A percentile compares a stretch with the other conserved stretches of the same genome.
Conservation (phyloP, 1,139 yeast species). For the Pichia inconspicua region DNA sequence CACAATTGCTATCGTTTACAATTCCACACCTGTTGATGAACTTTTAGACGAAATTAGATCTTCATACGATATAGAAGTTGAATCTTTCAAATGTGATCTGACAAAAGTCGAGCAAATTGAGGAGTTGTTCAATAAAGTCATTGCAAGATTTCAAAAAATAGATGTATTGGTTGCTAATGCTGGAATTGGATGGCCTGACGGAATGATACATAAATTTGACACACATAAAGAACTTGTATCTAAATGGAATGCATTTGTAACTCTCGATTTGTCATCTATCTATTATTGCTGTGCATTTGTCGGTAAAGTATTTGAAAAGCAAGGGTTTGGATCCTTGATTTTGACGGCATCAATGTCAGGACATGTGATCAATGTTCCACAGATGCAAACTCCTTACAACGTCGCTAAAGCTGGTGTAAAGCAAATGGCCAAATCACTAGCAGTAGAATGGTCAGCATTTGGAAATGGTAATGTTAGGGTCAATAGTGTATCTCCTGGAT, state of each 20-base stretch:
- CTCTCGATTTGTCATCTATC: conserved; percentile 49
- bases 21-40: conserved; percentile 51
- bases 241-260: conserved; percentile 44
- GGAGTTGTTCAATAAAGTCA: conserved; percentile 35
- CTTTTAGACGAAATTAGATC: conserved; percentile 36
- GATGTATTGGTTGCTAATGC: conserved; percentile 64
- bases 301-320: conserved; percentile 41
- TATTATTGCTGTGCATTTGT: conserved; percentile 52
- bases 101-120: conserved; percentile 38
- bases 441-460: conserved; percentile 46
- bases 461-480: conserved; percentile 35
- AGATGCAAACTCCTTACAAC: conserved; percentile 49
- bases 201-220: conserved; percentile 36
- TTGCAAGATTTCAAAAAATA: conserved; percentile 47
- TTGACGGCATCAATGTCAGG: conserved; percentile 60
- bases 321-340: conserved; percentile 48
- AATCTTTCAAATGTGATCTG: conserved; percentile 46
- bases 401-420: conserved; percentile 53
- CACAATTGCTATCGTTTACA: conserved; percentile 81
- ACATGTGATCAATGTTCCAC: conserved; percentile 46
- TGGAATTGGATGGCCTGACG: conserved; percentile 53
- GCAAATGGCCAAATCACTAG: conserved; percentile 46
- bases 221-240: conserved; percentile 36
- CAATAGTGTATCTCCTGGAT: conserved; percentile 51
- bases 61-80: conserved; percentile 40